Evolutionary conservation across 345 rosid species (phyloP).

Genomic region (Nasturtium officinale): DNA sequence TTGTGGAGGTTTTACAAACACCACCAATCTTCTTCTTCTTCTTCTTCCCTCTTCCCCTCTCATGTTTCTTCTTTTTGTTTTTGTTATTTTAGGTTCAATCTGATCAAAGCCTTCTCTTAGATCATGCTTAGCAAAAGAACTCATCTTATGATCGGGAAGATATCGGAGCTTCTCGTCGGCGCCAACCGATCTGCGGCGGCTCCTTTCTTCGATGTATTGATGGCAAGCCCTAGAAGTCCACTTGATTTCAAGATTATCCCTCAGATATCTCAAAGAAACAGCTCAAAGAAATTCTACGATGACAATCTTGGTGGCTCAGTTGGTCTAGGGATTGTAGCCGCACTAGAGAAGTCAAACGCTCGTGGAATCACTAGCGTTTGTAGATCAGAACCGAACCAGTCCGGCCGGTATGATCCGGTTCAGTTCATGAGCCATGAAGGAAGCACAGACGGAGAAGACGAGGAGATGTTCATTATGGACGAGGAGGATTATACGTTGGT

Average conservation of each 20-base stretch:
- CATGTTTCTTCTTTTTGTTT: conserved; percentile 10
- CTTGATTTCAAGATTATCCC: conserved; percentile 57
- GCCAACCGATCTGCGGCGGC: conserved; percentile 50
- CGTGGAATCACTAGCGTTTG: conserved; percentile 34
- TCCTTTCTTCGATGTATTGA: conserved; percentile 46
- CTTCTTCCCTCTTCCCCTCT: conserved; percentile 19
- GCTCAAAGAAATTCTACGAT: conserved; percentile 48
- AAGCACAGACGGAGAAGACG: conserved; percentile 43
- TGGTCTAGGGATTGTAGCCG: conserved; percentile 80
- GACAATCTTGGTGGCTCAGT: conserved; percentile 68
- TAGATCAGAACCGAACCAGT: conserved; percentile 35
- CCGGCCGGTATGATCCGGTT: conserved; percentile 46
- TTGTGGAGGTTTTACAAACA: conserved; percentile 42
- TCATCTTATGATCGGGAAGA: conserved; percentile 68
- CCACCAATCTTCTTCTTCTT: conserved; percentile 28
- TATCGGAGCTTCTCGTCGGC: conserved; percentile 65
- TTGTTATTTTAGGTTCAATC: neutral
- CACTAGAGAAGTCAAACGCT: conserved; percentile 58
- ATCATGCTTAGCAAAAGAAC: conserved; percentile 67
- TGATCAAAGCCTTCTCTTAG: neutral
- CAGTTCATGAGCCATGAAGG: conserved; percentile 42
- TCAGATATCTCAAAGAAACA: conserved; percentile 60
- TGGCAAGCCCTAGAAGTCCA: conserved; percentile 70
- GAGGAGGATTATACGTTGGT: conserved; percentile 67
- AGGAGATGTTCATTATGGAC: conserved; percentile 54